These are phyloP conservation scores for Sphaerulina musiva DNA, from an alignment of 2,329 filamentous ascomycete genomes.

Conservation along the genomic window DNA sequence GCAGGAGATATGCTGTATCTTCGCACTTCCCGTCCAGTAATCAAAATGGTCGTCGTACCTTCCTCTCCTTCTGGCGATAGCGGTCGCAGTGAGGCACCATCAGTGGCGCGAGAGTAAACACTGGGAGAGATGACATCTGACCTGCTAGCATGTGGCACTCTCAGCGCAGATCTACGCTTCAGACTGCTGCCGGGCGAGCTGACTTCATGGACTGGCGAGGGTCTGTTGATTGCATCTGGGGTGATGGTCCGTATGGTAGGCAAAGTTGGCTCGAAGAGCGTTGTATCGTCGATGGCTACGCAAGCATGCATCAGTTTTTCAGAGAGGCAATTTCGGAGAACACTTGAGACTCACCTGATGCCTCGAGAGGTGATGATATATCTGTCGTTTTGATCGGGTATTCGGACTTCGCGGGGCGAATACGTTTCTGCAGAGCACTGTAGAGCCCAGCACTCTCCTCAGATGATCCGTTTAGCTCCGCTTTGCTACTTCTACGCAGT, in stretches of 20 bases:
- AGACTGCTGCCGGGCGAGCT: slow-evolving; percentile 16
- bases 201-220: slow-evolving; percentile 2
- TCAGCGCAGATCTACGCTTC: slow-evolving; percentile 20
- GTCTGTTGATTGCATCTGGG: slow-evolving; percentile 22
- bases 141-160: slow-evolving; percentile 13
- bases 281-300: not conserved
- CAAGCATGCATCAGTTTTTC: not conserved
- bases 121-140: slow-evolving; percentile 37
- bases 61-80: slow-evolving; percentile 24
- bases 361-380: not conserved
- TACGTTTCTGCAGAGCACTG: slow-evolving; percentile 49
- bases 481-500: slow-evolving; percentile 27
- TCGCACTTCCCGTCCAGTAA: slow-evolving; percentile 40
- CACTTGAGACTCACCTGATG: not conserved
- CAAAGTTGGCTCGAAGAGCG: slow-evolving; percentile 7
- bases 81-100: slow-evolving; percentile 34
- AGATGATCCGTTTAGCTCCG: slow-evolving; percentile 25
- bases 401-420: slow-evolving; percentile 38
- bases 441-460: slow-evolving; percentile 57
- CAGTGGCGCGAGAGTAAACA: slow-evolving; percentile 42
- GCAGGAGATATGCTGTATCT: slow-evolving; percentile 36
- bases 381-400: slow-evolving; percentile 4
- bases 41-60: slow-evolving; percentile 38
- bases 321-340: not conserved
- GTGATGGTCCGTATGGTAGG: slow-evolving; percentile 27